Base-by-base conservation (phyloP, 306 rosid genomes). In the Prosopis cineraria region DNA sequence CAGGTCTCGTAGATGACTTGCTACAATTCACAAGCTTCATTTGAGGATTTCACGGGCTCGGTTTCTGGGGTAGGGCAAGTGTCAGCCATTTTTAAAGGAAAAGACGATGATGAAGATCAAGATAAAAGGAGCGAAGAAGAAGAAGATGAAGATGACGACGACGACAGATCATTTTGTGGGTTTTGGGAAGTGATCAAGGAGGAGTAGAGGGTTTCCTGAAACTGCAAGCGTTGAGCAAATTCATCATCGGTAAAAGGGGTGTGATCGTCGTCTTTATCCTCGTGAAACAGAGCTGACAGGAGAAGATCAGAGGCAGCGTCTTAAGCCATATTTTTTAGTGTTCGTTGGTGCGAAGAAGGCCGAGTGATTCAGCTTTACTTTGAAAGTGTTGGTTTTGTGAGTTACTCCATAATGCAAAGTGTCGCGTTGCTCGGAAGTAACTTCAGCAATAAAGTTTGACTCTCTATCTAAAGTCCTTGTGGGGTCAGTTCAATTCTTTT, bases 211-310 rank as follows among this genome's bases (percentile, higher is more conserved):
- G 79, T 77, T 53, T 90, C 91, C 48, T 87, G 90, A 0, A 89
- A 50, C 81, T 89, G 93, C 34, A 89, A 69, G 19, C 79, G 82
- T 73, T 84, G 29, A 5, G 91, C 91, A 47, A 60, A 85, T 10
- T 69, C 78, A 52, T 90, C 90, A 10, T 29, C 67, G 29, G 29
- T n/a, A 7, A 20, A 9, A 19, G 59, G 29, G 29, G 59, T 1
- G 1, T 8, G 4, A 19, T 52, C 10, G 20, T 7, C 29, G 0
- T 22, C 44, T 10, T 40, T 24, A 3, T 44, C n/a, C 4, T 10
- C 62, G 1, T 10, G 62, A 55, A 55, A 24, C 12, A 22, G 62
- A 55, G 62, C 13, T 22, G 31, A 24, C 14, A 52, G 12, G 3
- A 7, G 68, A 45, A 48, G 31, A 50, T 29, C 72, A 24, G 70